These are phyloP conservation scores for Irpex sp. DNA, from an alignment of 1,284 basidiomycete genomes.

Conservation along the genomic window DNA sequence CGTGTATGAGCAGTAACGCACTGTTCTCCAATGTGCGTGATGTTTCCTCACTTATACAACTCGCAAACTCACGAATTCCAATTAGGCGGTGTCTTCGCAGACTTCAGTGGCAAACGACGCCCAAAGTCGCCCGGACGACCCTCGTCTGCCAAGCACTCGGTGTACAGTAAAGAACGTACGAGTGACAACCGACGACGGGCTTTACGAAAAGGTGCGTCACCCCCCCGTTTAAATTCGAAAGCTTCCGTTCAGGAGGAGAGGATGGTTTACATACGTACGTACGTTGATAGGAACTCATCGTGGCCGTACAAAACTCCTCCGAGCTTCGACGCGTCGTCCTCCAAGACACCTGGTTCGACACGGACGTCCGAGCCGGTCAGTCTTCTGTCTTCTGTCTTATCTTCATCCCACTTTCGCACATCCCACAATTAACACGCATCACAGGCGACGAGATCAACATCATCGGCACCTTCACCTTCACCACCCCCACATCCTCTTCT, in stretches of 20 bases:
- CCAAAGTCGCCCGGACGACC: no score
- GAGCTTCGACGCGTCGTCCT: conserved; percentile 49
- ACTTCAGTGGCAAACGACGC: not conserved
- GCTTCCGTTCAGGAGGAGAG: no score
- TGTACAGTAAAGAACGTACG: conserved; percentile 40
- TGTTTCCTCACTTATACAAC: no score
- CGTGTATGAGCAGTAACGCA: not conserved
- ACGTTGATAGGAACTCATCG: conserved; percentile 28
- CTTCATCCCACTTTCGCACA: no score
- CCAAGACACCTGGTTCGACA: conserved; percentile 63
- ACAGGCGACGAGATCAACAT: conserved; percentile 78
- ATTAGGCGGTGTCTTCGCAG: no score
- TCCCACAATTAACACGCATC: no score
- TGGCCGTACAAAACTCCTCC: conserved; percentile 29
- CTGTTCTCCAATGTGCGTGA: not conserved
- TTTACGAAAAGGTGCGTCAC: not conserved
- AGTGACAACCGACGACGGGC: not conserved
- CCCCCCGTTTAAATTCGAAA: no score
- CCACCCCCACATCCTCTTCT: conserved; percentile 8
- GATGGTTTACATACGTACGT: no score
- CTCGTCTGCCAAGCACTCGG: conserved; percentile 30
- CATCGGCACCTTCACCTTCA: conserved; percentile 51
- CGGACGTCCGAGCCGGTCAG: conserved; percentile 54
- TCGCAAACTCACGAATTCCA: no score
- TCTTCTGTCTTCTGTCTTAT: no score